These are phyloP conservation scores for Melastoma malabathricum DNA, from an alignment of 345 rosid species.

Conservation along the genomic window DNA sequence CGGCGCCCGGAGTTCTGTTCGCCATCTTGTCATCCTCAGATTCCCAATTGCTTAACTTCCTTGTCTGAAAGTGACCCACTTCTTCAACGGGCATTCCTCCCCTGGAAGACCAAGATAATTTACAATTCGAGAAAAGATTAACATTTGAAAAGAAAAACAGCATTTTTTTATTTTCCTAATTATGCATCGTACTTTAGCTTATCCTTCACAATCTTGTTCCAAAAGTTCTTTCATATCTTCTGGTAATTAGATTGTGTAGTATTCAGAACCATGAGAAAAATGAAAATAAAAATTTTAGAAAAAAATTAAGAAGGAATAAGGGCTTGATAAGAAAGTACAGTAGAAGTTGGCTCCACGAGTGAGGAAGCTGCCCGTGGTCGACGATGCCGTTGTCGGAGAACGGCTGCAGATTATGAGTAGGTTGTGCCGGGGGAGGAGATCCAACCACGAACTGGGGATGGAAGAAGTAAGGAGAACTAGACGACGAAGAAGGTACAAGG, in stretches of 20 bases:
- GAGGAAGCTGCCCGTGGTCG: constrained; percentile 29
- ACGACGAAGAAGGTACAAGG: neutral
- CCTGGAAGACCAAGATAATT: constrained; percentile 18
- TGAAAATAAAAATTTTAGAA: neutral
- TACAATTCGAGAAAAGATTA: neutral
- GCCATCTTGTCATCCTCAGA: constrained; percentile 40
- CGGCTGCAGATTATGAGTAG: constrained; percentile 9
- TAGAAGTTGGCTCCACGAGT: constrained; percentile 52
- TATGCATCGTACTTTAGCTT: too few species aligned
- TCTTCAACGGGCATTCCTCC: constrained; percentile 67
- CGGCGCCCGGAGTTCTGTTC: constrained; percentile 23
- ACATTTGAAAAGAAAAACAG: neutral
- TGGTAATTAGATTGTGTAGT: neutral
- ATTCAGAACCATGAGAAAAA: neutral
- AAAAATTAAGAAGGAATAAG: constrained; percentile 5
- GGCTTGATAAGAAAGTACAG: constrained; percentile 17
- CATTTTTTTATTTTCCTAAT: too few species aligned
- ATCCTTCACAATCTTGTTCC: too few species aligned
- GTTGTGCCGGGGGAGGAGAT: constrained; percentile 20
- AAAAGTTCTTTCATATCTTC: neutral
- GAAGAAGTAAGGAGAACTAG: constrained; percentile 17
- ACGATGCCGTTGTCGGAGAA: too few species aligned
- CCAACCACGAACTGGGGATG: constrained; percentile 27
- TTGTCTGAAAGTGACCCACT: constrained; percentile 28
- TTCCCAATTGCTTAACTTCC: constrained; percentile 48